These are phyloP conservation scores for Helicocarpus griseus DNA, from an alignment of 2,329 filamentous ascomycete genomes.

Conservation along the genomic window DNA sequence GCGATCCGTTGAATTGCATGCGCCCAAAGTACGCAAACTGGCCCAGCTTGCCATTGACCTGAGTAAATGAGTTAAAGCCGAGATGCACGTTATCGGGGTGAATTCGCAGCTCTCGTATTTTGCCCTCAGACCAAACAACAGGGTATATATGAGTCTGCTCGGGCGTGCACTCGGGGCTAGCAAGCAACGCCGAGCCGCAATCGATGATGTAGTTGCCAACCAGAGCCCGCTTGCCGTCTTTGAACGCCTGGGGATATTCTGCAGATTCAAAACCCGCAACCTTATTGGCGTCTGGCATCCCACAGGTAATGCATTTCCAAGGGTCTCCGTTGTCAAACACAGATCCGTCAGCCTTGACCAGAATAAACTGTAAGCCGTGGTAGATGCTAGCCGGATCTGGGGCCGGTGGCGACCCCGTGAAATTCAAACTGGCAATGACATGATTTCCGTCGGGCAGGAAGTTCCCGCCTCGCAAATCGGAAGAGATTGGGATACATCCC, in stretches of 20 bases:
- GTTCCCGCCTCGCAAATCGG: slow-evolving; percentile 20
- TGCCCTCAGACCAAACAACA: slow-evolving; percentile 30
- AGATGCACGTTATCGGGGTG: slow-evolving; percentile 39
- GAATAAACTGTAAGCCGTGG: slow-evolving; percentile 32
- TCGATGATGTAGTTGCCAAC: slow-evolving; percentile 23
- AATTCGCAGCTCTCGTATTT: slow-evolving; percentile 35
- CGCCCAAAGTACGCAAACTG: slow-evolving; percentile 30
- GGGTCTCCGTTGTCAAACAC: slow-evolving; percentile 36
- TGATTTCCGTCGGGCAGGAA: slow-evolving; percentile 39
- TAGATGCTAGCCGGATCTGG: slow-evolving; percentile 36
- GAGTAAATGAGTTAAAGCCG: slow-evolving; percentile 32
- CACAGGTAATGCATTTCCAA: slow-evolving; percentile 42
- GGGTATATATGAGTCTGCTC: slow-evolving; percentile 32
- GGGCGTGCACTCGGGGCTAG: slow-evolving; percentile 29
- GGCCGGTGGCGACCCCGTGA: slow-evolving; percentile 33
- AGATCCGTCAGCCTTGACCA: slow-evolving; percentile 35
- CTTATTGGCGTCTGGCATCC: slow-evolving; percentile 26
- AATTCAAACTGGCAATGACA: slow-evolving; percentile 31
- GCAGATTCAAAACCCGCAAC: slow-evolving; percentile 13
- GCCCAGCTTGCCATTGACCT: slow-evolving; percentile 15
- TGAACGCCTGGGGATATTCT: slow-evolving; percentile 38
- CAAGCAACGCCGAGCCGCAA: slow-evolving; percentile 26
- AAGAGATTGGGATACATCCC: slow-evolving; percentile 26
- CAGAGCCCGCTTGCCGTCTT: slow-evolving; percentile 29
- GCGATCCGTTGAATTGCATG: slow-evolving; percentile 31